phyloP scores from a whole-genome alignment of 2,329 filamentous ascomycete species.

The Aspergillus transmontanensis region DNA sequence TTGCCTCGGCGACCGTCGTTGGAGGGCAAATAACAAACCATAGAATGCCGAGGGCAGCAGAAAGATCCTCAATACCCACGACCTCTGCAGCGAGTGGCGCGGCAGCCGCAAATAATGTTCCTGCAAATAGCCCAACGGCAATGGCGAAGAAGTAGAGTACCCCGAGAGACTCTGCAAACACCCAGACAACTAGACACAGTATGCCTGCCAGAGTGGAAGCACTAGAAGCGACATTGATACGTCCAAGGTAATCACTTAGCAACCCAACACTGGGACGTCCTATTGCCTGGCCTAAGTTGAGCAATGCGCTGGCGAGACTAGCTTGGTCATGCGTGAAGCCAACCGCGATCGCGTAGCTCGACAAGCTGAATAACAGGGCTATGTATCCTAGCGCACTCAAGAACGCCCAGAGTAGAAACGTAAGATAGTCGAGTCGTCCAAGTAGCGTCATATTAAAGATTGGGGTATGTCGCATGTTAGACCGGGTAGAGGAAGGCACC shows the following conservation, averaged over 20 bases:
- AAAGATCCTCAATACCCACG: background rate
- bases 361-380: conserved; percentile 62
- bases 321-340: conserved; percentile 59
- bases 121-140: background rate
- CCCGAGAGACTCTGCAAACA: background rate
- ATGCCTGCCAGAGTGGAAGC: background rate
- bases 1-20: background rate
- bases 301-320: conserved; percentile 57
- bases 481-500: background rate
- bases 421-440: background rate
- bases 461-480: background rate
- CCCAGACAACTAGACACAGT: background rate
- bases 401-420: conserved; percentile 3
- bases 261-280: conserved; percentile 60
- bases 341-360: conserved; percentile 59
- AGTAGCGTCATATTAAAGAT: background rate
- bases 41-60: background rate
- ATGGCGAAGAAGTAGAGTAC: background rate
- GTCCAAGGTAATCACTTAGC: conserved; percentile 58
- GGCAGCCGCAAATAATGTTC: background rate
- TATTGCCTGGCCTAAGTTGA: conserved; percentile 61
- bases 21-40: background rate
- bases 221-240: conserved; percentile 59
- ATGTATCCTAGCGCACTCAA: conserved; percentile 64
- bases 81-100: background rate